Evolutionary conservation across 257 asterid genomes (phyloP), one percentile per base, ranked within the genome.

Genomic region (Cordia subcordata): DNA sequence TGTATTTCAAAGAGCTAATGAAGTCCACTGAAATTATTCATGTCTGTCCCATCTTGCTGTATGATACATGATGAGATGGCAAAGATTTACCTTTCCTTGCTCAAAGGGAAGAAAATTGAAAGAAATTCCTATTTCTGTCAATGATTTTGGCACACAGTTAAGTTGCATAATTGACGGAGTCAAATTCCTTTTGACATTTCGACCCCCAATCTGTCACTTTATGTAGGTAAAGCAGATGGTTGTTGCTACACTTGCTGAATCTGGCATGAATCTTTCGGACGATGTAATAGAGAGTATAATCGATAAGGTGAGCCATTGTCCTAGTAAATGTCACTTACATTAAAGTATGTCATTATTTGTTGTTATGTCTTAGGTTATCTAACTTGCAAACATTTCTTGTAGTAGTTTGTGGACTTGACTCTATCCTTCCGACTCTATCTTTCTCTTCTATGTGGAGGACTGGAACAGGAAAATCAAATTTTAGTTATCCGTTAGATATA

Each of bases 191-290:
- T 53, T 42, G 12, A 42, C 47, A 14, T 42, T 42, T 42, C 47
- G 47, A 27, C 6, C 35, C 35, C 35, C 35, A 6, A 27, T 75
- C 47, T 20, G 62, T 19, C 14, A 63, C 10, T 57, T 39, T 17
- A 49, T 72, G 65, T 60, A 90, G 97, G 93, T 90, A 61, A 90
- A 90, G 79, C 96, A 90, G 81, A 90, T 90, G 97, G 96, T 87
- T 53, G 97, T 87, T 57, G 97, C 97, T 60, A 90, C 97, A 11
- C 90, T 87, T 65, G 97, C 96, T 50, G 97, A 90, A 75, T 85
- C 97, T 50, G 97, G 97, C 67, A 87, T 90, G 96, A 87, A 87
- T 68, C 87, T 90, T 62, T 73, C 93, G 2, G 97, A 87, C 72
- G 97, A 85, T 67, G 88, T 87, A 53, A 77, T 87, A 63, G 96